Conservation (phyloP, 1,284 basidiomycete genomes). For the Rugosomyces carneus region DNA sequence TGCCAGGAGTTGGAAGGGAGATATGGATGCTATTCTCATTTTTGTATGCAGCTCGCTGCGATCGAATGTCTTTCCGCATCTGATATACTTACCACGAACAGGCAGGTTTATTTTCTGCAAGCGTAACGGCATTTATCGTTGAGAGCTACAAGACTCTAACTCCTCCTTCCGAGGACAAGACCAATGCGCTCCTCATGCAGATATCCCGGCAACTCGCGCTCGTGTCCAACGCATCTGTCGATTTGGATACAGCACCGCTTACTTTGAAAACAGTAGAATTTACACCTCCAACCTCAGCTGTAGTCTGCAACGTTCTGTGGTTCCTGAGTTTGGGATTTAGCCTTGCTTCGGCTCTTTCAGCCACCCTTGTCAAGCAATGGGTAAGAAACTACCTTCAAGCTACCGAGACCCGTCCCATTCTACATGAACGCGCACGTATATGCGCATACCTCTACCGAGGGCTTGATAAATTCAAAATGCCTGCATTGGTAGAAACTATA, state of each 20-base stretch:
- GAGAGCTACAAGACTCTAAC: slow-evolving; percentile 33
- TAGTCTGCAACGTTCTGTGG: slow-evolving; percentile 31
- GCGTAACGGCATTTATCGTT: slow-evolving; percentile 39
- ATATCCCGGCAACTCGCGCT: slow-evolving; percentile 26
- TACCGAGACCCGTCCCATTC: slow-evolving; percentile 27
- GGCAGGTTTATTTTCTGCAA: slow-evolving; percentile 42
- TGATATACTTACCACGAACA: slow-evolving; percentile 8
- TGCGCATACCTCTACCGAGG: slow-evolving; percentile 32
- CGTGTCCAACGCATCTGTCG: slow-evolving; percentile 17
- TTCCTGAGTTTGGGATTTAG: slow-evolving; percentile 29
- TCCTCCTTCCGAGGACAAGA: slow-evolving; percentile 27
- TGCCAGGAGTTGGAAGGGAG: slow-evolving; percentile 35
- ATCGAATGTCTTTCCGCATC: neutral
- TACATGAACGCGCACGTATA: slow-evolving; percentile 33
- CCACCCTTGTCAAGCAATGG: slow-evolving; percentile 30
- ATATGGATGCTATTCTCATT: slow-evolving; percentile 39
- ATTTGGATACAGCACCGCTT: neutral
- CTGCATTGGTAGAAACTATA: slow-evolving; percentile 30
- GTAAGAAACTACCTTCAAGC: slow-evolving; percentile 28
- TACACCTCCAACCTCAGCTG: slow-evolving; percentile 18
- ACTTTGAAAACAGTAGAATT: slow-evolving; percentile 3
- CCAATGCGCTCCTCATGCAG: slow-evolving; percentile 26
- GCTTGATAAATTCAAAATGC: slow-evolving; percentile 29
- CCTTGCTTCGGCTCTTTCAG: slow-evolving; percentile 27
- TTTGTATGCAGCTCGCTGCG: slow-evolving; percentile 29